phyloP scores from a whole-genome alignment of 2,329 filamentous ascomycete species.

The Pseudocercospora vitis region DNA sequence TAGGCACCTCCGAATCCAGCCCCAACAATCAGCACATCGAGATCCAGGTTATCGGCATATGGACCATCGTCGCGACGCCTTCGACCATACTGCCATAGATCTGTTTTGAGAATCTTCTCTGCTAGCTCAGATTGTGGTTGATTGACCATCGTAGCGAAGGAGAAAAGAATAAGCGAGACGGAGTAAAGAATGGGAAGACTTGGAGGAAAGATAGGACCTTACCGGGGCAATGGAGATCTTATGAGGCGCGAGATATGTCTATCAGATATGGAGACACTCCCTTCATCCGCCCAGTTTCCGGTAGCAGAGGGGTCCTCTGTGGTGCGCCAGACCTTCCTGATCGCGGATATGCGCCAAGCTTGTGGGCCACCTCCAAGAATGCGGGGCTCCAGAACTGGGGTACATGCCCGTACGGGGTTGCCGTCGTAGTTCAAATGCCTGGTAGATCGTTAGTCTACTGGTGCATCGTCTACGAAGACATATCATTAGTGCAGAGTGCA shows the following conservation, averaged over 20 bases:
- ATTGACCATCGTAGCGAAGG: conserved; percentile 23
- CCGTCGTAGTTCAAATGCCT: background rate
- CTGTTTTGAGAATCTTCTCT: conserved; percentile 31
- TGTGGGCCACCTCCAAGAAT: conserved; percentile 1
- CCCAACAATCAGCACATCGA: conserved; percentile 40
- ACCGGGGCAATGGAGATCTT: background rate
- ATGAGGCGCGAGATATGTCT: conserved; percentile 2
- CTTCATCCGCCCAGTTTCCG: conserved; percentile 10
- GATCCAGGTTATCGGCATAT: conserved; percentile 34
- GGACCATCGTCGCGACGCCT: conserved; percentile 25
- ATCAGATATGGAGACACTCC: background rate
- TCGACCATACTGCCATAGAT: conserved; percentile 28
- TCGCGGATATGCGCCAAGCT: conserved; percentile 4
- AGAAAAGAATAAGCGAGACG: background rate
- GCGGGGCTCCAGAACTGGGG: conserved; percentile 11
- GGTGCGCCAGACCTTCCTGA: conserved; percentile 13
- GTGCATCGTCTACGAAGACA: background rate
- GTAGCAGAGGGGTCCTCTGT: background rate
- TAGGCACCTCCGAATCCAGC: conserved; percentile 48
- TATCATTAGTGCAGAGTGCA: background rate
- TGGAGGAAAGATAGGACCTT: background rate
- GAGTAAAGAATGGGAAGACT: background rate
- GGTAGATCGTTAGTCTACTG: background rate
- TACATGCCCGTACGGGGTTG: conserved; percentile 9
- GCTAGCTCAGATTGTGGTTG: conserved; percentile 23